Percentiles rank a stretch among this genome's conserved stretches.
Evolutionary conservation across 208 protist species (phyloP).

Genomic region (Entamoeba dispar): DNA sequence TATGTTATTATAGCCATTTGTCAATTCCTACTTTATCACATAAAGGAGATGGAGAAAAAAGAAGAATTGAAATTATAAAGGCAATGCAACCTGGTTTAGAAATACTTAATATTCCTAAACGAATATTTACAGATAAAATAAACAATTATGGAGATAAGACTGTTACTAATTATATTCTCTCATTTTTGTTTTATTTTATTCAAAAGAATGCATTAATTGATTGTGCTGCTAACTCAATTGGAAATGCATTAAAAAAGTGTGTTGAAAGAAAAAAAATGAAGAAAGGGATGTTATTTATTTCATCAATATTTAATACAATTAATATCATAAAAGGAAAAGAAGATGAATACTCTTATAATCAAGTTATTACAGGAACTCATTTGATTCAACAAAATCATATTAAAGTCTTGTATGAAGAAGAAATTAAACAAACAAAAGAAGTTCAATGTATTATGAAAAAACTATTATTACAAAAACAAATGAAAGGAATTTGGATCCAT

Average conservation of each 20-base stretch:
- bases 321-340: background rate
- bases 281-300: background rate
- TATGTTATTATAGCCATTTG: background rate
- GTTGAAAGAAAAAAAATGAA: background rate
- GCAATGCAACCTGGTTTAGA: background rate
- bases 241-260: background rate
- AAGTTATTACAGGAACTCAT: background rate
- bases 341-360: background rate
- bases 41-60: background rate
- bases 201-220: background rate
- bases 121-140: background rate
- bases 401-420: background rate
- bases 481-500: background rate
- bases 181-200: background rate
- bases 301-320: background rate
- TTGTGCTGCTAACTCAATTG: background rate
- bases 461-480: background rate
- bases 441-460: background rate
- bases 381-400: background rate
- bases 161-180: background rate
- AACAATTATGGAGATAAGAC: background rate
- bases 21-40: background rate
- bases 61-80: background rate
- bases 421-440: background rate
- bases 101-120: background rate